A percentile compares a stretch with the other conserved stretches of the same genome.
Evolutionary conservation across 768 basidiomycete species (phyloP).

Genomic region (Russula earlei): DNA sequence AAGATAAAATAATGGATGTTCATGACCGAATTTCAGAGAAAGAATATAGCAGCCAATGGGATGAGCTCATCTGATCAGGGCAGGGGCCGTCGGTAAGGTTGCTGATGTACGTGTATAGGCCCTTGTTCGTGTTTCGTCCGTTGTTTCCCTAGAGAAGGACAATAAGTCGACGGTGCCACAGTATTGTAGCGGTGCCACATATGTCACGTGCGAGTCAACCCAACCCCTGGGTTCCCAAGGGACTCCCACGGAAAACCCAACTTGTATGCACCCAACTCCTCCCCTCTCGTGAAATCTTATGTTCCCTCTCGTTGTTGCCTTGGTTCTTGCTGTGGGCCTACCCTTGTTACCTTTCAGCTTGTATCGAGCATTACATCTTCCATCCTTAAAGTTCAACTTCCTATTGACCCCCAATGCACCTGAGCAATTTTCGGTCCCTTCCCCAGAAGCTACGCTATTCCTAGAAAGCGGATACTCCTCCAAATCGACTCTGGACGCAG

Average conservation of each 20-base stretch:
- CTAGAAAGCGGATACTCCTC: not conserved
- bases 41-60: not conserved
- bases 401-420: not conserved
- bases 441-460: not conserved
- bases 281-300: not conserved
- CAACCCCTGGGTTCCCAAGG: too few relatives aligned
- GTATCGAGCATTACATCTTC: constrained; percentile 5
- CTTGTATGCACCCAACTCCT: too few relatives aligned
- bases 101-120: not conserved
- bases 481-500: not conserved
- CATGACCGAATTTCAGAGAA: not conserved
- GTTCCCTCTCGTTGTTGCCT: constrained; percentile 13
- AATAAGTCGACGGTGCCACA: too few relatives aligned
- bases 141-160: not conserved
- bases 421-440: not conserved
- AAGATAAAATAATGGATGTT: constrained; percentile 5
- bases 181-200: too few relatives aligned
- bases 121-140: constrained; percentile 4
- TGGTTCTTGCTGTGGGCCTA: constrained; percentile 9
- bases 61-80: not conserved
- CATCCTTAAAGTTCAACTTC: constrained; percentile 4
- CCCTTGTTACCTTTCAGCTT: constrained; percentile 13
- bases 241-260: too few relatives aligned
- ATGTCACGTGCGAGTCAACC: too few relatives aligned
- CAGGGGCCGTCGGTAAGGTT: not conserved